phyloP scores from a whole-genome alignment of 495 filamentous ascomycete species.

The Corynascus novoguineensis region DNA sequence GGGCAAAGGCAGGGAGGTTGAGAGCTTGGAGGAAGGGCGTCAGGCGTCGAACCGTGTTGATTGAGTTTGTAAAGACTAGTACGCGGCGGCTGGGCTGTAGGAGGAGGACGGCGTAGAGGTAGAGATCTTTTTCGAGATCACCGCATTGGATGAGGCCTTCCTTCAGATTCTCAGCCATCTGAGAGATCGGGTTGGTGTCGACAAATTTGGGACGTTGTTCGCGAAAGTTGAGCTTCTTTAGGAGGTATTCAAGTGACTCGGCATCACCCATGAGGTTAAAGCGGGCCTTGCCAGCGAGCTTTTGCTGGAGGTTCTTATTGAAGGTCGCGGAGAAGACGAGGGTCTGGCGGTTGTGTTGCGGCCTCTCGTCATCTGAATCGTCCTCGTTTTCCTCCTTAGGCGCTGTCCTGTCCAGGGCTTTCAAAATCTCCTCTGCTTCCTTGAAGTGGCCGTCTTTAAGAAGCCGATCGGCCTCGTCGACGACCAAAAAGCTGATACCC shows the following conservation, averaged over 20 bases:
- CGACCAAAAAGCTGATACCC: conserved; percentile 70
- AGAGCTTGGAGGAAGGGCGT: conserved; percentile 80
- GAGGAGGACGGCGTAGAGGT: conserved; percentile 81
- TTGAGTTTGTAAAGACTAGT: conserved; percentile 92
- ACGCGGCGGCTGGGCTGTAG: conserved; percentile 73
- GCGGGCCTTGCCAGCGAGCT: conserved; percentile 70
- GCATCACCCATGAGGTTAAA: conserved; percentile 62
- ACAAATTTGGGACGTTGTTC: conserved; percentile 81
- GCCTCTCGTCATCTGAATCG: conserved; percentile 26
- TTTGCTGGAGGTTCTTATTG: conserved; percentile 81
- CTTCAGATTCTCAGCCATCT: conserved; percentile 79
- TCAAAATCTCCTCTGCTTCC: conserved; percentile 80
- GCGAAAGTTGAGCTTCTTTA: conserved; percentile 83
- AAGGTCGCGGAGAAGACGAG: conserved; percentile 97
- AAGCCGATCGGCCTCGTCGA: conserved; percentile 92
- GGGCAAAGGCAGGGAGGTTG: conserved; percentile 64
- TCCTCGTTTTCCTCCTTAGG: conserved; percentile 30
- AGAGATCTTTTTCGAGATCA: conserved; percentile 94
- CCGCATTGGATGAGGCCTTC: conserved; percentile 90
- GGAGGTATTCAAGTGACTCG: conserved; percentile 86
- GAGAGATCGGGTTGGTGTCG: conserved; percentile 78
- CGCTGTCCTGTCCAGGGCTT: conserved; percentile 56
- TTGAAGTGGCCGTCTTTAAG: conserved; percentile 93
- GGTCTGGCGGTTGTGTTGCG: conserved; percentile 60
- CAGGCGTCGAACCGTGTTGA: conserved; percentile 83